These are phyloP conservation scores for Raphanus raphanistrum DNA, from an alignment of 345 rosid genomes.

Conservation along the genomic window DNA sequence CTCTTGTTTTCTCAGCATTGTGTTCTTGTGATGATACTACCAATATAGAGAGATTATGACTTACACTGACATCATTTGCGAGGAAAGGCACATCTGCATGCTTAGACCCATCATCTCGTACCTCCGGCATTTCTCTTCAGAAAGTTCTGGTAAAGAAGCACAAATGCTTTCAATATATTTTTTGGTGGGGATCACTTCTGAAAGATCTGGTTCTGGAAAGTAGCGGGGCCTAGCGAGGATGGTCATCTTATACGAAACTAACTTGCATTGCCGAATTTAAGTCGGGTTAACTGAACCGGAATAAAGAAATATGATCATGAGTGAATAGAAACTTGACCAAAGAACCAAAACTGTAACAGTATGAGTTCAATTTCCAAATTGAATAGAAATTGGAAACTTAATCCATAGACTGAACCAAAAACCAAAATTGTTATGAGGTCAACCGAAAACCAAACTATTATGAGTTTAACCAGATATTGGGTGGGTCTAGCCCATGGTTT, in stretches of 20 bases:
- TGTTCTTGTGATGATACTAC: neutral
- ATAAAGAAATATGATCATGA: no score
- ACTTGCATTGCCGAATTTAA: no score
- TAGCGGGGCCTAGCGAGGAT: no score
- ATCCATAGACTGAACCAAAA: neutral
- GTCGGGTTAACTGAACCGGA: no score
- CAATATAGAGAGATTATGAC: conserved; percentile 17
- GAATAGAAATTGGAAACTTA: neutral
- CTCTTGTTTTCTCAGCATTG: conserved; percentile 1
- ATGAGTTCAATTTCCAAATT: neutral
- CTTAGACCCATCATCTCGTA: conserved; percentile 82
- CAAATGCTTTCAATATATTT: no score
- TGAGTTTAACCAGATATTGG: neutral
- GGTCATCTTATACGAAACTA: no score
- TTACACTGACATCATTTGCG: conserved; percentile 74
- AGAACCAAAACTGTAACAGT: neutral
- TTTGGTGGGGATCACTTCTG: no score
- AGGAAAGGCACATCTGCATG: conserved; percentile 96
- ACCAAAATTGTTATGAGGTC: neutral
- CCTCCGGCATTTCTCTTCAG: conserved; percentile 25
- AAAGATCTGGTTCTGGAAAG: no score
- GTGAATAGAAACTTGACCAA: no score
- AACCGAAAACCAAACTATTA: neutral
- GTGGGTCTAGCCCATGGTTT: neutral
- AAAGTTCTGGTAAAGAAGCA: no score